Base-by-base conservation (phyloP, 352 stramenopile species). In the Pythium brassicae region DNA sequence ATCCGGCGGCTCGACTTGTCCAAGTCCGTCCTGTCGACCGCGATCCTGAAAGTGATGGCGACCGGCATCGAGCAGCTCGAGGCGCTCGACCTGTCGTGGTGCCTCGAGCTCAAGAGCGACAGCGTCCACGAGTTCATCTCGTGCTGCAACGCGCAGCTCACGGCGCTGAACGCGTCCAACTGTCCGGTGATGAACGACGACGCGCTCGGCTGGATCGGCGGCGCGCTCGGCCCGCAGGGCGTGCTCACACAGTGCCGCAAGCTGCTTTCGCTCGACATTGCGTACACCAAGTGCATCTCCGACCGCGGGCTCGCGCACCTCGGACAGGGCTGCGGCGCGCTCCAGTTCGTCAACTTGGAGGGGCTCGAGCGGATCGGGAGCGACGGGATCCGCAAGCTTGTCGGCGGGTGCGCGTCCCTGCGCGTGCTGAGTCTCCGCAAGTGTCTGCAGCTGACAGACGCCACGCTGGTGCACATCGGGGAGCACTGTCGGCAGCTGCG, bases 331-430 rank as follows among this genome's bases (percentile, higher is more conserved):
- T 92, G 83, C 55, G 59, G 53, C 35, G 25, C 65, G 7, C 68
- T 92, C 17, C 76, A 90, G 62, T 92, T 92, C 50, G 35, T 92
- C 45, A 92, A 88, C 62, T 44, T 92, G 22, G 83, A 90, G 62
- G 76, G 80, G 0, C 60, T 92, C 7, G 71, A 85, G 22, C 66
- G 64, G 15, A 78, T 92, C 23, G 72, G 74, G 2, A 71, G 79
- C 48, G 62, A 32, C 43, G 83, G 79, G 0, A 66, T 90, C 12
- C 56, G 74, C 4, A 55, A 71, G 9, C 57, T 90, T 29, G 62
- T 80, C 4, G 62, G 72, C 46, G 73, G 74, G 1, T 92, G 79
- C 46, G 70, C 66, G 57, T 53, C 57, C 15, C 56, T 92, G 14
- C 78, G 76, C 1, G 72, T 92, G 17, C 55, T 90, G 23, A 87